Conservation (phyloP, 73 alveolate genomes). For the Paramecium primaurelia region DNA sequence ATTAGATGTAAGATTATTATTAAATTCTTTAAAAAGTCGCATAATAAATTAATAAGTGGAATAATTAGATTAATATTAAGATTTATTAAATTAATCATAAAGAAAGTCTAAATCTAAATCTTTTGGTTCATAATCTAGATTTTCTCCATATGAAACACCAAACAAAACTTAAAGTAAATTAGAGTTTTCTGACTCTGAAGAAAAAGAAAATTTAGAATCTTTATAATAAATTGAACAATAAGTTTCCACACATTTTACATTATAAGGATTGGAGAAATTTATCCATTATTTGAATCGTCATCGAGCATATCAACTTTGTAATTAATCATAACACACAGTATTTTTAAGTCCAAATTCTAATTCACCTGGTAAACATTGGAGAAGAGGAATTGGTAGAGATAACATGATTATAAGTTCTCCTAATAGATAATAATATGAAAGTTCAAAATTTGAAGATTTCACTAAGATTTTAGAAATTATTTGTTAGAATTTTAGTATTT, state of each 20-base stretch:
- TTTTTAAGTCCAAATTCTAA: conserved; percentile 43
- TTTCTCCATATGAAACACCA: conserved; percentile 44
- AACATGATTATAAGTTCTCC: conserved; percentile 43
- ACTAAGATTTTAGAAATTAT: not conserved
- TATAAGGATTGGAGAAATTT: not conserved
- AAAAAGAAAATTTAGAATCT: not conserved
- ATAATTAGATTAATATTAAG: not conserved
- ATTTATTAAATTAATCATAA: not conserved
- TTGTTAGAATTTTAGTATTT: not conserved
- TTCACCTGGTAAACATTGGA: conserved; percentile 54
- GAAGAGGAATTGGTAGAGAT: conserved; percentile 50
- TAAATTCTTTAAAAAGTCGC: not conserved
- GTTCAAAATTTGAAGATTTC: conserved; percentile 32
- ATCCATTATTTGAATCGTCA: conserved; percentile 29
- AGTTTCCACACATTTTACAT: not conserved
- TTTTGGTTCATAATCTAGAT: not conserved
- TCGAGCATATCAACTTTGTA: conserved; percentile 20
- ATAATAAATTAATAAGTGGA: not conserved
- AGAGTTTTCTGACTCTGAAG: conserved; percentile 25
- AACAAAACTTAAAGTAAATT: conserved; percentile 27
- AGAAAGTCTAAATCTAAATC: conserved; percentile 27
- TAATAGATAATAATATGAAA: not conserved
- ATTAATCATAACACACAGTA: not conserved
- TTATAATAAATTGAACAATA: not conserved
- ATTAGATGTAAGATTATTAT: not conserved